These are phyloP conservation scores for Lachnellula arida DNA, from an alignment of 2,329 filamentous ascomycete genomes.

Conservation along the genomic window DNA sequence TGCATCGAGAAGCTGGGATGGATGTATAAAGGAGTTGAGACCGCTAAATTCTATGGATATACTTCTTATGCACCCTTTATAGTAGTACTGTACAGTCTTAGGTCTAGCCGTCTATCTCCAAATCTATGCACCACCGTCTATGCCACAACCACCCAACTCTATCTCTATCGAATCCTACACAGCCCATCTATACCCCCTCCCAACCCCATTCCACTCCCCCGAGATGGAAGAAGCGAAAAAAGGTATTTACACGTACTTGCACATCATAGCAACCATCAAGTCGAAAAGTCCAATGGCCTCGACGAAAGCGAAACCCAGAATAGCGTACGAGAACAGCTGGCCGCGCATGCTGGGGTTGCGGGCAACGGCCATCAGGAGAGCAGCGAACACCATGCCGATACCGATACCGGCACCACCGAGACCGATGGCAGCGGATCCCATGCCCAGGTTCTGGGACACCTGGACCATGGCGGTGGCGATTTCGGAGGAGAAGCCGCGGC, in stretches of 20 bases:
- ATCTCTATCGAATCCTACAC: not conserved
- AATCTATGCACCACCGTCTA: not conserved
- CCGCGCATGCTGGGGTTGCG: constrained; percentile 92
- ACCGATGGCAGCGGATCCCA: constrained; percentile 86
- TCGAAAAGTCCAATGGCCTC: constrained; percentile 88
- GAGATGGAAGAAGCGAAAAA: not conserved
- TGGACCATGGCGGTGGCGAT: constrained; percentile 84
- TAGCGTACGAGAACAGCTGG: constrained; percentile 94
- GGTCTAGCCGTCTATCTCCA: constrained; percentile 4
- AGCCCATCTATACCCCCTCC: not conserved
- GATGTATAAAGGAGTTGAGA: not conserved
- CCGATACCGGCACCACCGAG: constrained; percentile 89
- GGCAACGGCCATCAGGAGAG: constrained; percentile 83
- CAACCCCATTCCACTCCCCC: not conserved
- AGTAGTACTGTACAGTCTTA: constrained; percentile 6
- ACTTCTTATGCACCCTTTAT: not conserved
- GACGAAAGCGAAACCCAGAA: constrained; percentile 93
- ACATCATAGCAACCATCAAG: constrained; percentile 90
- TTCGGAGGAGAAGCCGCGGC: constrained; percentile 81
- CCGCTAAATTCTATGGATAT: not conserved
- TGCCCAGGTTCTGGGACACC: constrained; percentile 87
- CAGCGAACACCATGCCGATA: constrained; percentile 92
- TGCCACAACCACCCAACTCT: not conserved
- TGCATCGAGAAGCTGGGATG: not conserved
- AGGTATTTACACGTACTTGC: constrained; percentile 66